A percentile compares a stretch with the other conserved stretches of the same genome.
Conservation (phyloP, 2,329 filamentous ascomycete genomes). For the Ambrosiella cleistominuta region DNA sequence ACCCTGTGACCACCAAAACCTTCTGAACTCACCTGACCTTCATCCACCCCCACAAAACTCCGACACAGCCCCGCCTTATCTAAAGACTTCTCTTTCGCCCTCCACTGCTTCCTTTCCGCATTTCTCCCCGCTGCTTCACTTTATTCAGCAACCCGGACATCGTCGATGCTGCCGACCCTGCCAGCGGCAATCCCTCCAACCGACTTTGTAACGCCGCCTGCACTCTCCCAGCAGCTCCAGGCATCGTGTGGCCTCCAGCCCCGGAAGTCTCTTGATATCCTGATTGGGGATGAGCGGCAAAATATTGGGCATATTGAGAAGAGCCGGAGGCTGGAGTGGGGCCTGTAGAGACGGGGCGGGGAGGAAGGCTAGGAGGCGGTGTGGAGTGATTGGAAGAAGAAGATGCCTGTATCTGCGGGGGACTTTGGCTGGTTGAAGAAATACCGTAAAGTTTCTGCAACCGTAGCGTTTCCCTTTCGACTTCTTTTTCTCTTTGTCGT, state of each 20-base stretch:
- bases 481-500: constrained; percentile 32
- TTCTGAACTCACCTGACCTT: neutral
- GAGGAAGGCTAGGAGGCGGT: constrained; percentile 18
- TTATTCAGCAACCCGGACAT: constrained; percentile 27
- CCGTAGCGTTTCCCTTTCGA: constrained; percentile 70
- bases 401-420: constrained; percentile 17
- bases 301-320: constrained; percentile 15
- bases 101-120: constrained; percentile 22
- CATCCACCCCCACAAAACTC: constrained; percentile 3
- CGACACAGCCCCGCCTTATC: constrained; percentile 19
- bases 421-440: constrained; percentile 15
- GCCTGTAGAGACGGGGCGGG: constrained; percentile 27
- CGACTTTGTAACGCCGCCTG: constrained; percentile 1
- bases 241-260: constrained; percentile 12
- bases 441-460: constrained; percentile 52
- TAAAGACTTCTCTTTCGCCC: constrained; percentile 31
- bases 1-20: neutral
- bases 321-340: constrained; percentile 18
- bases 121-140: constrained; percentile 19
- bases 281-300: constrained; percentile 15
- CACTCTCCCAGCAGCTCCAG: constrained; percentile 4
- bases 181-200: constrained; percentile 5
- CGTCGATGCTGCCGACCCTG: constrained; percentile 23
- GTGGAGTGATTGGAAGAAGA: neutral
- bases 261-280: constrained; percentile 10